Conservation (phyloP, 495 filamentous ascomycete genomes). For the Xylaria sp. region DNA sequence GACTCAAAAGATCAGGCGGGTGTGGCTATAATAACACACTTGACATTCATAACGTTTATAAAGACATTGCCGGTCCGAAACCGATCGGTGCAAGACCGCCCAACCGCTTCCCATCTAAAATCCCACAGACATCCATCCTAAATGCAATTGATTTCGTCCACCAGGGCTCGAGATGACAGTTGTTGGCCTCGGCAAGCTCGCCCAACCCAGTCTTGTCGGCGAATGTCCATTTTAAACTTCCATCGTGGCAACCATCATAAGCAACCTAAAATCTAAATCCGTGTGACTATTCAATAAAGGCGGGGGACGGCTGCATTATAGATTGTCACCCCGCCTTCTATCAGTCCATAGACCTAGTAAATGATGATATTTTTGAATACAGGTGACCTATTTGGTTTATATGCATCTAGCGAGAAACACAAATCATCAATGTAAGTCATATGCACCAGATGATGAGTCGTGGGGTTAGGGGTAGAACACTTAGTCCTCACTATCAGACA, state of each 20-base stretch:
- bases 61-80: background rate
- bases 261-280: background rate
- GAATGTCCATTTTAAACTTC: background rate
- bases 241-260: background rate
- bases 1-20: background rate
- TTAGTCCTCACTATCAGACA: background rate
- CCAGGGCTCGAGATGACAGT: background rate
- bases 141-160: background rate
- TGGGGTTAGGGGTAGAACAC: background rate
- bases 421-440: background rate
- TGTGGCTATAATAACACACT: constrained; percentile 2
- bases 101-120: background rate
- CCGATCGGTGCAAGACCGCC: background rate
- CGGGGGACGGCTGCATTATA: background rate
- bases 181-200: background rate
- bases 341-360: background rate
- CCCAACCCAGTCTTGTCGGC: background rate
- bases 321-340: background rate
- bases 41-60: constrained; percentile 19
- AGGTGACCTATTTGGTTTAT: background rate
- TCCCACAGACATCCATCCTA: background rate
- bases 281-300: background rate
- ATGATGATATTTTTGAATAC: background rate
- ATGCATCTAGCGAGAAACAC: background rate
- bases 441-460: background rate